phyloP scores from a whole-genome alignment of 306 rosid genomes.

The Dryas drummondii region DNA sequence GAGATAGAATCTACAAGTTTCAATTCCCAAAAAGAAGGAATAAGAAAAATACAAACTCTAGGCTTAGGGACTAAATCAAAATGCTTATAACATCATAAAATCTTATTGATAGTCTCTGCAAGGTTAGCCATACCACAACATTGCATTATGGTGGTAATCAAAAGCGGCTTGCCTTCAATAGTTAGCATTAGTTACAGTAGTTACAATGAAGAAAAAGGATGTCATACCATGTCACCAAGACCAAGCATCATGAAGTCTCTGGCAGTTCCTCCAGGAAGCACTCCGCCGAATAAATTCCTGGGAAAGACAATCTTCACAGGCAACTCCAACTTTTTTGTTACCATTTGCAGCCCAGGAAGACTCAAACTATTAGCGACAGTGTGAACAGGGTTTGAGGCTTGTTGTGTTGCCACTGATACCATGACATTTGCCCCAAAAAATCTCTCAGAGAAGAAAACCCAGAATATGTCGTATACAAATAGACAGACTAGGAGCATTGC shows the following conservation, averaged over 20 bases:
- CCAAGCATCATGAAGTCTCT: conserved; percentile 98
- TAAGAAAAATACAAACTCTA: not conserved
- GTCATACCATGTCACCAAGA: conserved; percentile 91
- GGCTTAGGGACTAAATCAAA: not conserved
- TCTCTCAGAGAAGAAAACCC: conserved; percentile 98
- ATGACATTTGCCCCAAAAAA: conserved; percentile 96
- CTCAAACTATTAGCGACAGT: conserved; percentile 93
- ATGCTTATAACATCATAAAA: not conserved
- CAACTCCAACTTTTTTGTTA: conserved; percentile 92
- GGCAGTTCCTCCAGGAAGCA: conserved; percentile 67
- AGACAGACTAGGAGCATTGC: conserved; percentile 92
- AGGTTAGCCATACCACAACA: not conserved
- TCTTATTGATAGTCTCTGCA: not conserved
- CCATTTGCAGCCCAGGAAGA: conserved; percentile 91
- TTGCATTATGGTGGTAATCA: not conserved
- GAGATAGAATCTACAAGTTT: not conserved
- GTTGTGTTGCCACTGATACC: conserved; percentile 99
- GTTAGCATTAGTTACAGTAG: conserved; percentile 14
- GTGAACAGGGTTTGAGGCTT: conserved; percentile 94
- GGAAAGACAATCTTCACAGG: conserved; percentile 99
- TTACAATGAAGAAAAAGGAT: conserved; percentile 19
- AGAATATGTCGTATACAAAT: conserved; percentile 88
- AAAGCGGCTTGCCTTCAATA: conserved; percentile 8
- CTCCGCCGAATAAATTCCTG: conserved; percentile 81
- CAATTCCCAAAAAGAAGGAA: too few species aligned